Evolutionary conservation across 2,329 filamentous ascomycete species (phyloP).

Genomic region (Microdochium paspali): DNA sequence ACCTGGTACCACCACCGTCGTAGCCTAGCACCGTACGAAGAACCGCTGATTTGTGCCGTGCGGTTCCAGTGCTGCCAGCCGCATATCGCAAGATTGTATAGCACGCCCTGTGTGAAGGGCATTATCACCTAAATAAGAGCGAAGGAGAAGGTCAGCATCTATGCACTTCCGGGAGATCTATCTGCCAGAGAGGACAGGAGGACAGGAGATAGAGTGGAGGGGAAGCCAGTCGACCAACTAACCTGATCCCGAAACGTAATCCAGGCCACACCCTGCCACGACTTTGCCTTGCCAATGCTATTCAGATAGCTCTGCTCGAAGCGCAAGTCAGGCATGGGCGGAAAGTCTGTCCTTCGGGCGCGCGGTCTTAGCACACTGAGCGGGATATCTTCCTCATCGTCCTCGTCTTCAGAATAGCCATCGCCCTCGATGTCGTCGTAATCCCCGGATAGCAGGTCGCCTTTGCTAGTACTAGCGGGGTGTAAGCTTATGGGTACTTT

Average conservation of each 20-base stretch:
- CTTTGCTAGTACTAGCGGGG: conserved; percentile 1
- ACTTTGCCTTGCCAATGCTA: conserved; percentile 72
- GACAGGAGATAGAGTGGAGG: not conserved
- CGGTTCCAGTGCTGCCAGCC: conserved; percentile 91
- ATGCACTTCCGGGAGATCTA: too few relatives aligned
- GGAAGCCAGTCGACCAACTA: conserved; percentile 12
- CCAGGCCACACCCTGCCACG: conserved; percentile 68
- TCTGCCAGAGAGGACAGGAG: too few relatives aligned
- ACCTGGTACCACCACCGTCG: conserved; percentile 92
- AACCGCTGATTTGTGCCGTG: conserved; percentile 66
- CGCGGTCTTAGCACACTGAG: conserved; percentile 50
- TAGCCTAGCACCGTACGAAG: conserved; percentile 64
- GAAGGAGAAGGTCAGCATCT: not conserved
- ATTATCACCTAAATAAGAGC: conserved; percentile 56
- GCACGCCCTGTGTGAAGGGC: conserved; percentile 75
- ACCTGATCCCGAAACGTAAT: conserved; percentile 90
- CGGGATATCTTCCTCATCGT: conserved; percentile 59
- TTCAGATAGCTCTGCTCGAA: conserved; percentile 98
- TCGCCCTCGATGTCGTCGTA: conserved; percentile 26
- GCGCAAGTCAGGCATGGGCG: conserved; percentile 74
- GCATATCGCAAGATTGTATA: conserved; percentile 78
- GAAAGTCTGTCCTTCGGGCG: conserved; percentile 29
- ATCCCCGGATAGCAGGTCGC: conserved; percentile 15
- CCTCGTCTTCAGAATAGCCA: conserved; percentile 34
- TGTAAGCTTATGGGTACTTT: conserved; percentile 48